Evolutionary conservation across 306 rosid genomes (phyloP).

Genomic region (Amphicarpaea edgeworthii): DNA sequence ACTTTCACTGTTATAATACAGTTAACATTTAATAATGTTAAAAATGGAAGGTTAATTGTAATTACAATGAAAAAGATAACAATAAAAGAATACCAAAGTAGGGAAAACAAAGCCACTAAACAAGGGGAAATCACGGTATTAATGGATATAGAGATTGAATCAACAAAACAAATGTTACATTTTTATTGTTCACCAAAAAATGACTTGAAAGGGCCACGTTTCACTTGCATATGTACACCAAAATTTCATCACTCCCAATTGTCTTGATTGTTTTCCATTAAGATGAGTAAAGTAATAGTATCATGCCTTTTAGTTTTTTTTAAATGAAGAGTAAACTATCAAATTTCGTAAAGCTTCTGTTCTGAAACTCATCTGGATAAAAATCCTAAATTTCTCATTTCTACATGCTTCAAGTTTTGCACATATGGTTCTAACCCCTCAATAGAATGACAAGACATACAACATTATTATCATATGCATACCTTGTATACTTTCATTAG

Average conservation of each 20-base stretch:
- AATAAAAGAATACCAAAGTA: not conserved
- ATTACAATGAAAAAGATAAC: not conserved
- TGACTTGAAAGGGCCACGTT: not conserved
- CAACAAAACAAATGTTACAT: not conserved
- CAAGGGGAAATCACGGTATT: too few species aligned
- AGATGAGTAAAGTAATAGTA: constrained; percentile 28
- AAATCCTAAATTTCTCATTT: constrained; percentile 27
- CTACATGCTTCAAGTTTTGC: constrained; percentile 11
- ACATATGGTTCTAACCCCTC: constrained; percentile 12
- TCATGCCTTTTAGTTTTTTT: constrained; percentile 3
- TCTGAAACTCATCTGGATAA: constrained; percentile 12
- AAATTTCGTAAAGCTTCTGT: constrained; percentile 10
- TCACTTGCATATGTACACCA: constrained; percentile 20
- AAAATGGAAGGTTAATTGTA: constrained; percentile 4
- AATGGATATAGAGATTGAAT: too few species aligned
- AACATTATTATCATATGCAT: constrained; percentile 18
- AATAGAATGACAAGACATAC: constrained; percentile 23
- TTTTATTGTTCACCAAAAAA: constrained; percentile 13
- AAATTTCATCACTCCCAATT: constrained; percentile 16
- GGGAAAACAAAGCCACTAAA: constrained; percentile 5
- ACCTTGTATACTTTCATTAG: constrained; percentile 85
- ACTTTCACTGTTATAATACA: constrained; percentile 66
- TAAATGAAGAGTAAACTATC: constrained; percentile 5
- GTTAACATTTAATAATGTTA: not conserved
- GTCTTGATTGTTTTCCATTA: constrained; percentile 10